A percentile compares a stretch with the other conserved stretches of the same genome.
phyloP scores from a whole-genome alignment of 1,284 basidiomycete species.

The Pisolithus thermaeus region DNA sequence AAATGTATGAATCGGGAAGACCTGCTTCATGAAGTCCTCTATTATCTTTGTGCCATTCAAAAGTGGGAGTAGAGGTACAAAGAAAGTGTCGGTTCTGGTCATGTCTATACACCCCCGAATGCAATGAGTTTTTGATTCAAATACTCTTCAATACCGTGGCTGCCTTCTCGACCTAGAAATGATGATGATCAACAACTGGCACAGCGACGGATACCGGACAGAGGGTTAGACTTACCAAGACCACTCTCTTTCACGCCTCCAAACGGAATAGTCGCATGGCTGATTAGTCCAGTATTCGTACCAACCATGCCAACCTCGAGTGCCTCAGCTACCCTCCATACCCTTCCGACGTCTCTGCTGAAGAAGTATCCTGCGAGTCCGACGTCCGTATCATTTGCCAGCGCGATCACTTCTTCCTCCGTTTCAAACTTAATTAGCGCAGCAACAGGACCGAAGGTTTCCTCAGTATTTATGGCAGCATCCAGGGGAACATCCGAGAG shows the following conservation, averaged over 20 bases:
- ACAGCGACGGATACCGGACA: background rate
- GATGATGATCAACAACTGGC: slow-evolving; percentile 5
- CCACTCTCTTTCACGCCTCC: slow-evolving; percentile 91
- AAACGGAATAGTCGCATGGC: slow-evolving; percentile 83
- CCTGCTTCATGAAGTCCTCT: background rate
- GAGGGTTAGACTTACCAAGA: slow-evolving; percentile 40
- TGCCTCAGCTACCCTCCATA: slow-evolving; percentile 97
- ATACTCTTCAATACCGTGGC: slow-evolving; percentile 82
- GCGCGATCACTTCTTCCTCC: slow-evolving; percentile 85
- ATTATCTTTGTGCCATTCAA: background rate
- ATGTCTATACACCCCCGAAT: slow-evolving; percentile 54
- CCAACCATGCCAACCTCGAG: slow-evolving; percentile 97
- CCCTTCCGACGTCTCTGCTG: slow-evolving; percentile 83
- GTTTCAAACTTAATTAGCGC: slow-evolving; percentile 81
- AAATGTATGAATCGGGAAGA: too few relatives aligned
- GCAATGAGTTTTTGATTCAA: slow-evolving; percentile 76
- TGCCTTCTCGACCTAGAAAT: slow-evolving; percentile 61
- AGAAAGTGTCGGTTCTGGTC: background rate
- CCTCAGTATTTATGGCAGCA: slow-evolving; percentile 64
- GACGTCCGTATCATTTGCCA: slow-evolving; percentile 81
- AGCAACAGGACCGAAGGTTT: slow-evolving; percentile 87
- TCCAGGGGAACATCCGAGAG: slow-evolving; percentile 78
- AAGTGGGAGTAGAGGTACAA: background rate
- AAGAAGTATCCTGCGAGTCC: slow-evolving; percentile 95
- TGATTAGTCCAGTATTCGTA: slow-evolving; percentile 79